phyloP scores from a whole-genome alignment of 2,329 filamentous ascomycete species.

The Penicillium brasilianum region DNA sequence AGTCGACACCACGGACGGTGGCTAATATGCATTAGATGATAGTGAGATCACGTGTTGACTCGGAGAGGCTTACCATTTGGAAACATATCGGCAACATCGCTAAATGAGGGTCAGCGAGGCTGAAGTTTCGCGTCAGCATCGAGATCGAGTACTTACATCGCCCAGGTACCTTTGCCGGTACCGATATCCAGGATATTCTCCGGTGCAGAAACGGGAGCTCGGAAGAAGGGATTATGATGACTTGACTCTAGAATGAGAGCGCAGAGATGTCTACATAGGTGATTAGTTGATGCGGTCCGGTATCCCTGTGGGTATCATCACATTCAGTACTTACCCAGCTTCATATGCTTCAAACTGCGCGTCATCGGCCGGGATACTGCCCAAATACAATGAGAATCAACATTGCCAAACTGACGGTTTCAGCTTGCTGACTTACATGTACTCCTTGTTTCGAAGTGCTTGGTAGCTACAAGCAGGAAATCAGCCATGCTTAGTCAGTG shows the following conservation, averaged over 20 bases:
- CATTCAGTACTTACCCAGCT: conserved; percentile 9
- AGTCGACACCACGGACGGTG: conserved; percentile 30
- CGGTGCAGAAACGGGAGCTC: conserved; percentile 6
- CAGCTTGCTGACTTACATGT: conserved; percentile 17
- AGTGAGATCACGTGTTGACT: neutral
- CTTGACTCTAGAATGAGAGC: conserved; percentile 17
- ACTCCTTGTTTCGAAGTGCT: conserved; percentile 27
- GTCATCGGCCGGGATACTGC: conserved; percentile 18
- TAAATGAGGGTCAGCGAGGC: neutral
- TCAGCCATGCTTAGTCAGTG: conserved; percentile 5
- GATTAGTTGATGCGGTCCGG: neutral
- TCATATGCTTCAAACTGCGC: conserved; percentile 21
- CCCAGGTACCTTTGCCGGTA: conserved; percentile 20
- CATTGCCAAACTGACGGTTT: neutral
- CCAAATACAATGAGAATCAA: neutral
- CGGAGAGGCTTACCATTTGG: conserved; percentile 15
- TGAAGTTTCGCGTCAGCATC: neutral
- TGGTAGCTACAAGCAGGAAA: conserved; percentile 22
- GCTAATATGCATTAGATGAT: conserved; percentile 10
- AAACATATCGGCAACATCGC: conserved; percentile 30
- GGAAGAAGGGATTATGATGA: conserved; percentile 18
- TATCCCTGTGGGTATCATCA: neutral
- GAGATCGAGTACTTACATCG: conserved; percentile 10
- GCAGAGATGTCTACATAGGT: conserved; percentile 12
- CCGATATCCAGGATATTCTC: conserved; percentile 18